Percentiles rank a stretch among this genome's conserved stretches.
These are phyloP conservation scores for Kwoniella newhampshirensis DNA, from an alignment of 768 basidiomycete species.

Conservation along the genomic window DNA sequence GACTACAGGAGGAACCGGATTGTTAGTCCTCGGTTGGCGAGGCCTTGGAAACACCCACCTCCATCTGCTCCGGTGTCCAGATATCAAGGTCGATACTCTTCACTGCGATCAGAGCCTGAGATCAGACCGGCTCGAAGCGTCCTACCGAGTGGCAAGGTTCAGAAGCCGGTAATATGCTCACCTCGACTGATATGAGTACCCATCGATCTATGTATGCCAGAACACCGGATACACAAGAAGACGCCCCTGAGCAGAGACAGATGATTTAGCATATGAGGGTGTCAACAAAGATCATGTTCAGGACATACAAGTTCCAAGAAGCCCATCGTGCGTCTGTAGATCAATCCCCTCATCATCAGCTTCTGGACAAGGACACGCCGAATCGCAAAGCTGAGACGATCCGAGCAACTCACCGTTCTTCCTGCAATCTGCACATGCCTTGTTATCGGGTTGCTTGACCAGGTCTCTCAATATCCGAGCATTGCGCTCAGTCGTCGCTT, in stretches of 20 bases:
- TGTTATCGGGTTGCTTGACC: constrained; percentile 86
- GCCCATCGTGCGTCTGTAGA: constrained; percentile 99
- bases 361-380: constrained; percentile 1
- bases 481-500: constrained; percentile 77
- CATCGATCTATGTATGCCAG: constrained; percentile 95
- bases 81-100: constrained; percentile 96
- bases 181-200: constrained; percentile 92
- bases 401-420: constrained; percentile 71
- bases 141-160: too few species aligned
- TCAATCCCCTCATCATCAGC: too few species aligned
- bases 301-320: constrained; percentile 84
- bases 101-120: constrained; percentile 56
- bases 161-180: too few species aligned
- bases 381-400: background rate
- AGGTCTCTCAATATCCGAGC: constrained; percentile 77
- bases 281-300: constrained; percentile 2
- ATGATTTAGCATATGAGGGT: background rate
- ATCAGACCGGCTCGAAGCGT: too few species aligned
- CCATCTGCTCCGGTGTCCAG: constrained; percentile 98
- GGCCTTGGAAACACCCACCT: constrained; percentile 58
- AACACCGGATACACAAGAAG: constrained; percentile 94
- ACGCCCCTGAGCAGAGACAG: constrained; percentile 70
- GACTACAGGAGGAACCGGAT: constrained; percentile 29
- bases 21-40: background rate
- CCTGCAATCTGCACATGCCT: constrained; percentile 93